Evolutionary conservation across 1,139 yeast species (phyloP), one percentile per base, ranked within the genome.

Genomic region (Fermentozyma sake): DNA sequence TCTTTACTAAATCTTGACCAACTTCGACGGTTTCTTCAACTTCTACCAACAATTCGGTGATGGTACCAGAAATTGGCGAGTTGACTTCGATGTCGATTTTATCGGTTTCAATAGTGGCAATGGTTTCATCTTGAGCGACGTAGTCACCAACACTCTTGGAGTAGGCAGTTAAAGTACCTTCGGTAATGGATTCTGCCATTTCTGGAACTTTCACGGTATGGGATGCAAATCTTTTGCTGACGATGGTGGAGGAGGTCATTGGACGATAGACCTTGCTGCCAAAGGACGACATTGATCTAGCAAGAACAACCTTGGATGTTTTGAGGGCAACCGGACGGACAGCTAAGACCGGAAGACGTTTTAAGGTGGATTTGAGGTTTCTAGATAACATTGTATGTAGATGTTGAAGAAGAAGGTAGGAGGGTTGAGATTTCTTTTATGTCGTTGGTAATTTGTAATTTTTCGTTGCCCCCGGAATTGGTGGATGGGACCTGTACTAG

Each of bases 171-270:
- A 91, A 72, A 28, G 97, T 86, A 58, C 99, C 99, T 61, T 91
- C 99, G 27, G 96, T 86, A 53, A 91, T 82, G 30, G 97, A 89
- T 63, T 91, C 99, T 28, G 98, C 98, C 96, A 91, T 87, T 44
- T 86, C 95, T 29, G 99, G 99, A 20, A 91, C 98, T 60, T 87
- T 85, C 33, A 91, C 95, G 31, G 68, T 48, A 28, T 55, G 57
- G 11, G 71, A 62, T 23, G 68, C 71, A 32, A 55, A 61, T 52
- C 74, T 61, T 41, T 26, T 20, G 6, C 18, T 16, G 16, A 18
- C 21, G 6, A 14, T 20, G 15, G 3, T n/a, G 8, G 14, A 12
- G 14, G 9, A 17, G 14, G 14, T n/a, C 12, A 13, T 20, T 12
- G 17, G 17, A 17, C 12, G 13, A 10, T 13, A 18, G 13, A 18